These are phyloP conservation scores for Tuber brumale DNA, from an alignment of 495 filamentous ascomycete genomes.

Conservation along the genomic window DNA sequence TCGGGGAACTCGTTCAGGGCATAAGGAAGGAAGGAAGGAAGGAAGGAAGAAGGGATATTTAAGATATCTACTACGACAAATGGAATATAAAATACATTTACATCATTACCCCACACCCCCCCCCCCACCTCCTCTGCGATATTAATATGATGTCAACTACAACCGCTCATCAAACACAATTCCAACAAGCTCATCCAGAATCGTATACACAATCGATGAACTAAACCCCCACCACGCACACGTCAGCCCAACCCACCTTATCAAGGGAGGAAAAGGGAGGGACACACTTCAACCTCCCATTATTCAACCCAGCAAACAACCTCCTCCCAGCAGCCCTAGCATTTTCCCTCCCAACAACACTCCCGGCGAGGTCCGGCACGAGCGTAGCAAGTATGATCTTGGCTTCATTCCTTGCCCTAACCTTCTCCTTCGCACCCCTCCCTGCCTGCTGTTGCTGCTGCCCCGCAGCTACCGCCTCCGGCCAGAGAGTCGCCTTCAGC, in stretches of 20 bases:
- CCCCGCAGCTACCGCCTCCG: constrained; percentile 51
- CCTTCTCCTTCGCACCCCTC: constrained; percentile 51
- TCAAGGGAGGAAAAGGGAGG: neutral
- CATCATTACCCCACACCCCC: neutral
- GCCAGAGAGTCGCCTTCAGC: constrained; percentile 72
- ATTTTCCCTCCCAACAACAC: constrained; percentile 76
- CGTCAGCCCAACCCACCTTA: constrained; percentile 23
- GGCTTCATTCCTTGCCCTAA: constrained; percentile 65
- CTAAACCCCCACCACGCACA: constrained; percentile 44
- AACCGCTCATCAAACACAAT: constrained; percentile 54
- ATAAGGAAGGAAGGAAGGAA: neutral
- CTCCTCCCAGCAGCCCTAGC: constrained; percentile 74
- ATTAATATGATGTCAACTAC: neutral
- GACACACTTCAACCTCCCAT: constrained; percentile 61
- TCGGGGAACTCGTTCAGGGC: neutral
- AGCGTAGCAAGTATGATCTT: constrained; percentile 73
- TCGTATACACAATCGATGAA: constrained; percentile 68
- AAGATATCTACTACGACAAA: neutral
- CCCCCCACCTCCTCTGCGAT: neutral
- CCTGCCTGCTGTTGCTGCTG: constrained; percentile 51
- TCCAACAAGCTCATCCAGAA: constrained; percentile 70
- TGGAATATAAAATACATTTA: neutral
- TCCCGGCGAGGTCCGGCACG: constrained; percentile 69
- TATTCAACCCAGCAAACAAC: constrained; percentile 77
- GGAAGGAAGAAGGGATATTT: neutral